Conservation (phyloP, 2,329 filamentous ascomycete genomes). For the Albifimbria verrucaria region DNA sequence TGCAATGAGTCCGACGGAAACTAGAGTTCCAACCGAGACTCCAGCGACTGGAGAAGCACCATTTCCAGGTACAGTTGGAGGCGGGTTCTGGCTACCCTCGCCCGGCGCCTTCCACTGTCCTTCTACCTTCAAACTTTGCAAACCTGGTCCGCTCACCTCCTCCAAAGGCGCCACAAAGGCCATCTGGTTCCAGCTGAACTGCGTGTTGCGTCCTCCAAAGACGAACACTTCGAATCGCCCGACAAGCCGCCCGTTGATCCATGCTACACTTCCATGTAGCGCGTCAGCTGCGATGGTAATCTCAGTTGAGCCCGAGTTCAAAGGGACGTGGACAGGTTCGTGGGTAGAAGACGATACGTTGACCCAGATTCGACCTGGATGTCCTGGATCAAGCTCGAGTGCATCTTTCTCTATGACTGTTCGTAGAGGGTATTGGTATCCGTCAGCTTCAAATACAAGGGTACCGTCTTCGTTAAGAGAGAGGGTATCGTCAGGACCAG, state of each 20-base stretch:
- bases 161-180: slow-evolving; percentile 50
- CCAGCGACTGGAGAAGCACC: too few species aligned
- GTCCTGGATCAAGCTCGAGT: slow-evolving; percentile 42
- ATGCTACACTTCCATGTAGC: slow-evolving; percentile 44
- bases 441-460: slow-evolving; percentile 40
- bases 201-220: slow-evolving; percentile 47
- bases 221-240: slow-evolving; percentile 54
- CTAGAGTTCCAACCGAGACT: too few species aligned
- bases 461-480: slow-evolving; percentile 28
- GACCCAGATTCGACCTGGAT: slow-evolving; percentile 50
- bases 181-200: slow-evolving; percentile 55
- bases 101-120: not conserved
- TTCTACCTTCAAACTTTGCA: slow-evolving; percentile 6
- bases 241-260: slow-evolving; percentile 40
- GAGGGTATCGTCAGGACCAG: slow-evolving; percentile 39
- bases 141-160: not conserved
- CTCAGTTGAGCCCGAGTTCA: slow-evolving; percentile 18
- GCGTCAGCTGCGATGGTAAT: slow-evolving; percentile 42
- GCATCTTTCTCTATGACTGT: slow-evolving; percentile 38
- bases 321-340: slow-evolving; percentile 29
- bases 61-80: not conserved
- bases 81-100: not conserved
- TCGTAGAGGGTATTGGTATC: slow-evolving; percentile 46
- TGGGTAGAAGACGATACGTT: slow-evolving; percentile 46
- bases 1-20: too few species aligned